Conservation (phyloP, 106 monocot genomes). For the Vanilla planifolia region DNA sequence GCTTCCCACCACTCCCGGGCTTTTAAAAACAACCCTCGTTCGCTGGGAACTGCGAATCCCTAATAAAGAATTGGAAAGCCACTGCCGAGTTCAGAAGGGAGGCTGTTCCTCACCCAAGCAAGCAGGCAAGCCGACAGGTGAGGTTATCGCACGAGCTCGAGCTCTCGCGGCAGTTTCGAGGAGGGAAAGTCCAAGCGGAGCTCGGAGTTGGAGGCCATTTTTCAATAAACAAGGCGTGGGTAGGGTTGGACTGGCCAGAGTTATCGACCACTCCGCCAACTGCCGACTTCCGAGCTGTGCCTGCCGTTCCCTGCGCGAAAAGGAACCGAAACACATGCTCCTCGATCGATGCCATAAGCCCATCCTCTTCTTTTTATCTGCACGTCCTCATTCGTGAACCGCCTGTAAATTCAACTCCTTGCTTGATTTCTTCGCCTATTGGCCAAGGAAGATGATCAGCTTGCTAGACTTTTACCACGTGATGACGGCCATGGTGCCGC, state of each 20-base stretch:
- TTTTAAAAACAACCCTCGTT: background rate
- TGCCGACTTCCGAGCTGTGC: too few species aligned
- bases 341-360: background rate
- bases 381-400: background rate
- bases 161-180: background rate
- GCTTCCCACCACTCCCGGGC: constrained; percentile 3
- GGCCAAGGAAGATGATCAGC: constrained; percentile 21
- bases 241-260: too few species aligned
- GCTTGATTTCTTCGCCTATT: background rate
- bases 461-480: constrained; percentile 43
- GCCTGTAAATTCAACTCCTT: background rate
- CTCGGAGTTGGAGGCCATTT: too few species aligned
- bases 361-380: background rate
- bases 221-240: too few species aligned
- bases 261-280: too few species aligned
- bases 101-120: background rate
- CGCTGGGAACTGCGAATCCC: background rate
- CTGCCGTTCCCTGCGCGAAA: too few species aligned
- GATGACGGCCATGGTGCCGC: constrained; percentile 50
- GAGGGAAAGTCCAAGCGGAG: background rate
- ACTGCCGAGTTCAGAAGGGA: background rate
- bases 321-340: background rate
- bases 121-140: background rate
- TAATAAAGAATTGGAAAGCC: background rate
- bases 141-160: background rate